Percentiles rank a stretch among this genome's conserved stretches.
Conservation (phyloP, 1,284 basidiomycete species). For the Boletus coffeatus region DNA sequence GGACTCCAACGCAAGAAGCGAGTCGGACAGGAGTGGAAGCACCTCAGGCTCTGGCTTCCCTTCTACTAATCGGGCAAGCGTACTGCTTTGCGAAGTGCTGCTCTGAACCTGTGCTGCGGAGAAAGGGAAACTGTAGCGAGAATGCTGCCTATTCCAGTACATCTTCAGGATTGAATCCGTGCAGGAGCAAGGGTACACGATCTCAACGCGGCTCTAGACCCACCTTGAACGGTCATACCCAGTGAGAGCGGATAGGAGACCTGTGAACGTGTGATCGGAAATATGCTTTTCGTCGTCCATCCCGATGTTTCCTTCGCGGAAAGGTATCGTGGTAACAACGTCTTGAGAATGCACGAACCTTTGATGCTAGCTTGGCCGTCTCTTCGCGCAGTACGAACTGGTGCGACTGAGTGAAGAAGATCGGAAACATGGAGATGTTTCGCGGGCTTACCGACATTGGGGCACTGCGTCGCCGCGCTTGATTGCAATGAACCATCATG, state of each 20-base stretch:
- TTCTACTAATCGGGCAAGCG: slow-evolving; percentile 12
- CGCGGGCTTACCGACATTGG: too few relatives aligned
- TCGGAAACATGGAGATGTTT: too few relatives aligned
- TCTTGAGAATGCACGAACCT: too few relatives aligned
- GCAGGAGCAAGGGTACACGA: slow-evolving; percentile 10
- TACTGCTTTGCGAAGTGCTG: slow-evolving; percentile 10
- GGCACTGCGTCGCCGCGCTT: too few relatives aligned
- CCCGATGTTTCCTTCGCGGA: slow-evolving; percentile 7
- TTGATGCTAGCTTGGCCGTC: too few relatives aligned
- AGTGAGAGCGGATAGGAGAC: slow-evolving; percentile 47
- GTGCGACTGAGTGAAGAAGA: too few relatives aligned
- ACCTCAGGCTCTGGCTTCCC: slow-evolving; percentile 5
- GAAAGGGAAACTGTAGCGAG: slow-evolving; percentile 5
- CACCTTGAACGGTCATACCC: slow-evolving; percentile 52
- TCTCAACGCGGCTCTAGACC: slow-evolving; percentile 17
- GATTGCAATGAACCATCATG: too few relatives aligned
- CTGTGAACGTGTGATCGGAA: slow-evolving; percentile 21
- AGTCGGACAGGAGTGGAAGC: slow-evolving; percentile 24
- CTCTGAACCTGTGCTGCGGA: slow-evolving; percentile 12
- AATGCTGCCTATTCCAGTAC: slow-evolving; percentile 16
- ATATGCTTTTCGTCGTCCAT: slow-evolving; percentile 33
- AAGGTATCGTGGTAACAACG: slow-evolving; percentile 4
- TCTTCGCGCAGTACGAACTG: too few relatives aligned
- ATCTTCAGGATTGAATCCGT: slow-evolving; percentile 11
- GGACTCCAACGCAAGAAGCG: slow-evolving; percentile 9